Evolutionary conservation across 2,329 filamentous ascomycete genomes (phyloP), one percentile per base, ranked within the genome.

Genomic region (Alternaria angustiovoidea): DNA sequence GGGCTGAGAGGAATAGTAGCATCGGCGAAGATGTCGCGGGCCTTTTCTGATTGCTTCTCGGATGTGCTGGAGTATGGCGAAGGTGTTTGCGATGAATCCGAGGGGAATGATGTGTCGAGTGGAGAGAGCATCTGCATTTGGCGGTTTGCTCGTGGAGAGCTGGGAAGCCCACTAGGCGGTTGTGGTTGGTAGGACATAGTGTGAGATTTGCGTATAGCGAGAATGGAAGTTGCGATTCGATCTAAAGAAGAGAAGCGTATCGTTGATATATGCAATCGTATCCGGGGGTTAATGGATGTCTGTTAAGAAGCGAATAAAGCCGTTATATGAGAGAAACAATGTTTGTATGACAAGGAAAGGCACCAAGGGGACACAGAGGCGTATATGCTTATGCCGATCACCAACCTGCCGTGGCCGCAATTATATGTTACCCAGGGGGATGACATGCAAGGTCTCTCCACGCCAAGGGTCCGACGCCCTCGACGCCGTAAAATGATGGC

Each of bases 1-100:
- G 75, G 75, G 60, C 72, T 75, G 16, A 77, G 69, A 2, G 75
- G 75, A 44, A 78, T 75, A 2, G 71, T 76, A 2, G 75, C 75
- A 42, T 76, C 73, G 58, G 65, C 67, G 67, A 78, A 78, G 58
- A 78, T 76, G 44, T 66, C 47, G 53, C 65, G 61, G 14, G 43
- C 52, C 39, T 66, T 62, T 42, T 60, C 55, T 34, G 63, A 54
- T 8, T 48, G 46, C 56, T 69, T 71, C 36, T 69, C 64, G 14
- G 61, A 66, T 16, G 39, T 30, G 43, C 54, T 62, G 0, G 67
- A 65, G 60, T 68, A 66, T 41, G 65, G 65, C 22, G 63, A 66
- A 39, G 61, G 59, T 52, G 59, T 39, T 32, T 52, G 57, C 2
- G 67, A 55, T 11, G 62, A 34, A 11, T 48, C 48, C 7, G 58